Conservation (phyloP, 139 green algal genomes). For the Trebouxia sp. region DNA sequence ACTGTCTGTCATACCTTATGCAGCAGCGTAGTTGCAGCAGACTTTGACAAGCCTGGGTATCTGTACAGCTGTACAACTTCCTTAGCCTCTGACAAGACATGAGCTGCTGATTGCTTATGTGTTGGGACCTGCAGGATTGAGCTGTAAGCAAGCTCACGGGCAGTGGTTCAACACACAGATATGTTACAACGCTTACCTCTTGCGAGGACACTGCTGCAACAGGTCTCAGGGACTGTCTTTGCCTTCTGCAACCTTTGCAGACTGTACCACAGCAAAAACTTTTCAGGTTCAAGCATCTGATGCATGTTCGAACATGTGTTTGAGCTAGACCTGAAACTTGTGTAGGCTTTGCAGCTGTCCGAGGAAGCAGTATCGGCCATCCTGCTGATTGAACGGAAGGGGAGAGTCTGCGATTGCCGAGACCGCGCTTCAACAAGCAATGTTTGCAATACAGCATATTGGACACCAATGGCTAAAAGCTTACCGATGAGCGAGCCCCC, state of each 20-base stretch:
- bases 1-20: constrained; percentile 65
- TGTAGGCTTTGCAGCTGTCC: no score
- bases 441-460: no score
- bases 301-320: no score
- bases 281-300: no score
- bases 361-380: no score
- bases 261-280: neutral
- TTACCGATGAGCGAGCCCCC: neutral
- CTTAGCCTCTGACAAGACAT: neutral
- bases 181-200: neutral
- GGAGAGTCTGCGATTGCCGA: no score
- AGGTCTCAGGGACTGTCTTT: neutral
- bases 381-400: no score
- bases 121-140: neutral
- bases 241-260: constrained; percentile 3
- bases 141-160: no score
- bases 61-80: constrained; percentile 86
- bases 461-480: no score
- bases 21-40: constrained; percentile 70
- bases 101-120: neutral
- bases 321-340: neutral
- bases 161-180: neutral
- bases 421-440: no score
- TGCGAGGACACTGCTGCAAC: neutral
- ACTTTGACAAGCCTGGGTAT: constrained; percentile 71